phyloP scores from a whole-genome alignment of 2,329 filamentous ascomycete genomes.

The Truncatella angustata region DNA sequence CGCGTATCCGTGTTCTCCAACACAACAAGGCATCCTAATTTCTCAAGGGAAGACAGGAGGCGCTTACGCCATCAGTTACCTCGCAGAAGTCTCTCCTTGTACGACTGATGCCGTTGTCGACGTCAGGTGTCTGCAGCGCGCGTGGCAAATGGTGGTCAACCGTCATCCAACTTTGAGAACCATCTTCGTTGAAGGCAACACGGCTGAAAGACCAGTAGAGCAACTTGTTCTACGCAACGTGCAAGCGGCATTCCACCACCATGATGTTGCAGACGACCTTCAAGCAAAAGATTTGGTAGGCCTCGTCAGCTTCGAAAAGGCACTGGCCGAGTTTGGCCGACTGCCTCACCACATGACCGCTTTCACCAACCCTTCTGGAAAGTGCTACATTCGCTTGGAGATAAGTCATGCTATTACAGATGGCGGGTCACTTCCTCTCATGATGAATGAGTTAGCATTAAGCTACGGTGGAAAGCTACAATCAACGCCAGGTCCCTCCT shows the following conservation, averaged over 20 bases:
- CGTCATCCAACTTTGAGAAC: slow-evolving; percentile 8
- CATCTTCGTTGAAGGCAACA: slow-evolving; percentile 10
- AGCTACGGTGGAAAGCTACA: slow-evolving; percentile 22
- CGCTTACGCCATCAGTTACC: slow-evolving; percentile 1
- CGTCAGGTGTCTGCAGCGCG: background rate
- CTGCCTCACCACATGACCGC: slow-evolving; percentile 4
- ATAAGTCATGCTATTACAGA: slow-evolving; percentile 35
- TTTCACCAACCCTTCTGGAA: slow-evolving; percentile 3
- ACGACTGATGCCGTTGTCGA: background rate
- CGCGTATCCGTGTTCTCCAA: slow-evolving; percentile 5
- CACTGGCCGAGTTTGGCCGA: background rate
- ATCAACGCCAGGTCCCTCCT: slow-evolving; percentile 11
- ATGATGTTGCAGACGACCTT: background rate
- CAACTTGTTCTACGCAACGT: slow-evolving; percentile 10
- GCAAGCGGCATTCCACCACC: slow-evolving; percentile 1
- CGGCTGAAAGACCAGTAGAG: slow-evolving; percentile 4
- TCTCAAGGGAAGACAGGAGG: background rate
- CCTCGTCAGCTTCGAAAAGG: background rate
- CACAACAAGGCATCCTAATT: slow-evolving; percentile 6
- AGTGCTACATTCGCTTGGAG: slow-evolving; percentile 25
- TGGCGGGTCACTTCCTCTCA: slow-evolving; percentile 27
- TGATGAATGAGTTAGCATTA: slow-evolving; percentile 27
- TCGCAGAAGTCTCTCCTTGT: background rate
- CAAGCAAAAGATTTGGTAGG: background rate
- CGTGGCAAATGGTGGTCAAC: slow-evolving; percentile 9